These are phyloP conservation scores for Gossypium turneri DNA, from an alignment of 345 rosid genomes.

Conservation along the genomic window DNA sequence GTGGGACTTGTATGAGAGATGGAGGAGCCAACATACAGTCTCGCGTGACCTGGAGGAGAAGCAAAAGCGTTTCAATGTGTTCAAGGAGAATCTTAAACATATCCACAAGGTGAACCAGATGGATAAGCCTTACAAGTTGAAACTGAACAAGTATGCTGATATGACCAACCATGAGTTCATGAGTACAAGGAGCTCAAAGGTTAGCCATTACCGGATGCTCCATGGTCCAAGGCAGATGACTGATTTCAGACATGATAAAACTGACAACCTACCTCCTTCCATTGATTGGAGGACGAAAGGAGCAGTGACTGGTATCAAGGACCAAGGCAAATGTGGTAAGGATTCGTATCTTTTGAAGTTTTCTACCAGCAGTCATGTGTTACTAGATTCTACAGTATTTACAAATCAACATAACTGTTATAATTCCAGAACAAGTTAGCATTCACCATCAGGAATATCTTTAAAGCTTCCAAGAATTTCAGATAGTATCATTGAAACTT, in stretches of 20 bases:
- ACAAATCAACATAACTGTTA: too few relatives aligned
- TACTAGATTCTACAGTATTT: background rate
- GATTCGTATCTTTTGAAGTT: background rate
- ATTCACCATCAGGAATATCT: background rate
- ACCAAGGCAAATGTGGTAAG: slow-evolving; percentile 42
- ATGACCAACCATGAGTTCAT: slow-evolving; percentile 43
- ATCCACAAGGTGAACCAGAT: slow-evolving; percentile 40
- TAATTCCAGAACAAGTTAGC: too few relatives aligned
- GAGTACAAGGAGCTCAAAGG: slow-evolving; percentile 33
- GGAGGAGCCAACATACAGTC: slow-evolving; percentile 44
- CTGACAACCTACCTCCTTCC: slow-evolving; percentile 25
- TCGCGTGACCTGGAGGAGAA: slow-evolving; percentile 33
- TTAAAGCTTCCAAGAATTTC: background rate
- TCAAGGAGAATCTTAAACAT: slow-evolving; percentile 37
- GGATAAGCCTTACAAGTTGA: slow-evolving; percentile 42
- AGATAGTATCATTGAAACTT: background rate
- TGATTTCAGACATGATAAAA: slow-evolving; percentile 21
- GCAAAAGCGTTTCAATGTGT: slow-evolving; percentile 39
- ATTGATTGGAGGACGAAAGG: slow-evolving; percentile 40
- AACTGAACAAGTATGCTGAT: slow-evolving; percentile 31
- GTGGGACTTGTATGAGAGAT: slow-evolving; percentile 42
- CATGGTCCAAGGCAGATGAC: slow-evolving; percentile 23
- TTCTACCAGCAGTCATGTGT: background rate
- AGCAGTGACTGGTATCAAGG: slow-evolving; percentile 32
- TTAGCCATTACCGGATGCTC: slow-evolving; percentile 33